Percentiles rank a stretch among this genome's conserved stretches.
Evolutionary conservation across 2,329 filamentous ascomycete species (phyloP).

Genomic region (Fusarium chlamydosporum): DNA sequence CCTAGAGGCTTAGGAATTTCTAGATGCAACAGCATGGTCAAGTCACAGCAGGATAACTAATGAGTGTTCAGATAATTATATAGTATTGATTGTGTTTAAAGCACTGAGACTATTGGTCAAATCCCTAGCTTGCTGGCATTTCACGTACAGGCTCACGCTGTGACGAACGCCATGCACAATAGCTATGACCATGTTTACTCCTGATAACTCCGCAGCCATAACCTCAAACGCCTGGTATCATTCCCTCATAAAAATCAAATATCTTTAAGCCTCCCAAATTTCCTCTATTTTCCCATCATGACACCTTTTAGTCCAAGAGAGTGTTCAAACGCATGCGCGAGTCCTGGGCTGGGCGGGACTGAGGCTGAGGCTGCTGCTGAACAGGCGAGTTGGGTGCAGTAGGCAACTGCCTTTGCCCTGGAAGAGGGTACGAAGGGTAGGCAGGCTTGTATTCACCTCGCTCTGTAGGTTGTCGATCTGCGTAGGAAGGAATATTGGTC

Average conservation of each 20-base stretch:
- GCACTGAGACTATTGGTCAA: slow-evolving; percentile 6
- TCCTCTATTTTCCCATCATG: background rate
- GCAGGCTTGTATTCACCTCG: slow-evolving; percentile 20
- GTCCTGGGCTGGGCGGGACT: slow-evolving; percentile 39
- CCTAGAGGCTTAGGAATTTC: background rate
- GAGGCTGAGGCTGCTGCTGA: slow-evolving; percentile 30
- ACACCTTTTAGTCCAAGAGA: slow-evolving; percentile 36
- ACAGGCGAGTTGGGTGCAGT: slow-evolving; percentile 51
- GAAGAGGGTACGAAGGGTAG: slow-evolving; percentile 2
- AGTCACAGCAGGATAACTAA: background rate
- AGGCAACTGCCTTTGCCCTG: slow-evolving; percentile 45
- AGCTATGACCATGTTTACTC: background rate
- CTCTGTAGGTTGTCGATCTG: slow-evolving; percentile 4
- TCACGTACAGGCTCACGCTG: background rate
- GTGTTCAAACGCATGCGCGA: slow-evolving; percentile 48
- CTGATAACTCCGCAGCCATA: slow-evolving; percentile 9
- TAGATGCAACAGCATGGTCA: background rate
- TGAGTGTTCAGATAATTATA: background rate
- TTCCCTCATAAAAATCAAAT: slow-evolving; percentile 22
- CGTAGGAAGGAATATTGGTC: slow-evolving; percentile 28
- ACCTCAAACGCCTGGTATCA: slow-evolving; percentile 40
- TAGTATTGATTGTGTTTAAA: background rate
- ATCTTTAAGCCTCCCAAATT: background rate
- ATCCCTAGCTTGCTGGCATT: background rate
- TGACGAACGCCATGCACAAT: background rate